phyloP scores from a whole-genome alignment of 805 yeast genomes.

The Teunomyces funiuensis region DNA sequence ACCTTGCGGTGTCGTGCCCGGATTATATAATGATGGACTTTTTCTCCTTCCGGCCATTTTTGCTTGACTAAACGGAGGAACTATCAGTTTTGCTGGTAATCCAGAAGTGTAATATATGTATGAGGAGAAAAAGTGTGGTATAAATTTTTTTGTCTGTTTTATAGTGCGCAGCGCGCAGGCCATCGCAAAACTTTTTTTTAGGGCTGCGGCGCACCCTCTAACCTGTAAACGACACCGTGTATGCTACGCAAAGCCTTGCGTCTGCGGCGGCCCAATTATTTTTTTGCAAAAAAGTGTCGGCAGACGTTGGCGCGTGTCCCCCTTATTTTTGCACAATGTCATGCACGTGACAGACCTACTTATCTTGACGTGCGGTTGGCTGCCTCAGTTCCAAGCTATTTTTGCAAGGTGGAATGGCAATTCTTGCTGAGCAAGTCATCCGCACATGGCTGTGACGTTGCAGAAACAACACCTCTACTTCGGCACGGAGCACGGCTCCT shows the following conservation, averaged over 20 bases:
- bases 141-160: conserved; percentile 4
- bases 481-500: too few species aligned
- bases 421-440: too few species aligned
- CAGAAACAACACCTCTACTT: too few species aligned
- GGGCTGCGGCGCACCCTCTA: background rate
- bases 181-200: conserved; percentile 2
- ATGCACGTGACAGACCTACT: conserved; percentile 6
- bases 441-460: too few species aligned
- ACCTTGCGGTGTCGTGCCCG: conserved; percentile 14
- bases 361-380: background rate
- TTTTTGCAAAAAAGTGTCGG: background rate
- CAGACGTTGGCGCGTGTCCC: too few species aligned
- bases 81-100: conserved; percentile 47
- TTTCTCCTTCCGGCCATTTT: conserved; percentile 51
- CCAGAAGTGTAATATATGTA: conserved; percentile 37
- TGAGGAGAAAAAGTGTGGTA: conserved; percentile 15
- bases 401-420: background rate
- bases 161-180: background rate
- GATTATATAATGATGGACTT: conserved; percentile 36
- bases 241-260: background rate
- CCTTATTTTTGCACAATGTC: too few species aligned
- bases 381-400: conserved; percentile 4
- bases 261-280: too few species aligned
- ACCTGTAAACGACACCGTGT: background rate
- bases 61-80: conserved; percentile 44